Base-by-base conservation (phyloP, 257 asterid species). In the Gentiana macrophylla region DNA sequence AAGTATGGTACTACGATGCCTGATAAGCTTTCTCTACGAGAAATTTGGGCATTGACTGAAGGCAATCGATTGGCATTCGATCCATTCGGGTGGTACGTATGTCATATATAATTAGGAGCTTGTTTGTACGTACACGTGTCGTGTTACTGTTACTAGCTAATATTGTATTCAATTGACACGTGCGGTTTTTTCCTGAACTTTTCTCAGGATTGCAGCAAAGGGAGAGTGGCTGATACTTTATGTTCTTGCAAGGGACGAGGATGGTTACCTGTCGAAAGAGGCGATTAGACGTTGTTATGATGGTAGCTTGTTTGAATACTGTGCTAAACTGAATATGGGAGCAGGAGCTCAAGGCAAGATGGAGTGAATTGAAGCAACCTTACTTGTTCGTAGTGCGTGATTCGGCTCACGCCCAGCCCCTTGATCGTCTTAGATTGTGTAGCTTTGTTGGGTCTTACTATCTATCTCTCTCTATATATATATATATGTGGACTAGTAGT, bases 271-370 rank as follows among this genome's bases (percentile, higher is more conserved):
- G 12, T 79, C 96, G 0, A 90, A 86, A 64, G 96, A 90, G 70
- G 96, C 98, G 0, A 79, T 86, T 4, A 69, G 98, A 45, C 76
- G 95, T 2, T 82, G 94, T 49, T 90, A 32, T 3, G 96, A 90
- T 12, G 98, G 98, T 35, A 90, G 94, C 38, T 73, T 90, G 71
- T 90, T 90, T 41, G 94, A 90, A 34, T 86, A 90, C 64, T 86
- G 91, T 12, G 92, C 96, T 1, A 84, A 68, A 74, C 67, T 67
- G 70, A 79, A 80, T 10, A 55, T 44, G 60, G 84, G 70, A 8
- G 81, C 66, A 58, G 82, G 72, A 6, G 81, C 67, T 0, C 77
- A 69, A 52, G 68, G 50, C 32, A 67, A 66, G 49, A 76, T 60
- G 52, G 62, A 37, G 48, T 72, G 70, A 63, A 45, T 24, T 24